Evolutionary conservation across 257 asterid genomes (phyloP).

Genomic region (Fraxinus cuspidata): DNA sequence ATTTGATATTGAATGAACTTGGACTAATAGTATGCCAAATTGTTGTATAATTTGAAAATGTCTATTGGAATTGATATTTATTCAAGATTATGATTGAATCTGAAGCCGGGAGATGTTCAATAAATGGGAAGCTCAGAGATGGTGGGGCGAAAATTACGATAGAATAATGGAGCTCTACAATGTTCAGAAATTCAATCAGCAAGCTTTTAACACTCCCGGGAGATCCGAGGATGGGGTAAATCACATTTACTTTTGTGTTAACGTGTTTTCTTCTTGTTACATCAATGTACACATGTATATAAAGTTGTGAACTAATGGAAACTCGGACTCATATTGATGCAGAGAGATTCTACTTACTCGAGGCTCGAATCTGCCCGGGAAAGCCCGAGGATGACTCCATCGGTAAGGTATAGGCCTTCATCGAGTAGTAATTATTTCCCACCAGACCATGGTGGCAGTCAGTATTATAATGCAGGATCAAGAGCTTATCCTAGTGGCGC

Average conservation of each 20-base stretch:
- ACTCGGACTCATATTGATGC: conserved; percentile 20
- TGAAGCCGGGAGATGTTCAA: not conserved
- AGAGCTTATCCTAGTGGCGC: conserved; percentile 33
- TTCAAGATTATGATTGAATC: not conserved
- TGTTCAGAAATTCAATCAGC: not conserved
- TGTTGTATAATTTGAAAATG: not conserved
- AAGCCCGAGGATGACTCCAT: conserved; percentile 55
- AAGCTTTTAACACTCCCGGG: not conserved
- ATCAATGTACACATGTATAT: not conserved
- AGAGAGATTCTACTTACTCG: conserved; percentile 55
- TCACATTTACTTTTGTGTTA: not conserved
- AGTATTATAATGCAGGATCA: conserved; percentile 36
- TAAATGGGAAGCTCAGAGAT: not conserved
- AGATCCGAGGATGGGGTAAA: not conserved
- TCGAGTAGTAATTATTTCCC: not conserved
- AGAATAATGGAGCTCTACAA: not conserved
- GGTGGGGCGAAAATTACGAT: not conserved
- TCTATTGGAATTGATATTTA: not conserved
- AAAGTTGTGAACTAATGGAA: not conserved
- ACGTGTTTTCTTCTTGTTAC: not conserved
- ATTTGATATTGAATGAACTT: not conserved
- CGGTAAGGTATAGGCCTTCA: conserved; percentile 33
- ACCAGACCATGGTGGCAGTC: conserved; percentile 21
- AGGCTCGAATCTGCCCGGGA: conserved; percentile 48
- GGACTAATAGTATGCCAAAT: not conserved